These are phyloP conservation scores for Pyrenochaeta sp. DNA, from an alignment of 2,329 filamentous ascomycete genomes.

Conservation along the genomic window DNA sequence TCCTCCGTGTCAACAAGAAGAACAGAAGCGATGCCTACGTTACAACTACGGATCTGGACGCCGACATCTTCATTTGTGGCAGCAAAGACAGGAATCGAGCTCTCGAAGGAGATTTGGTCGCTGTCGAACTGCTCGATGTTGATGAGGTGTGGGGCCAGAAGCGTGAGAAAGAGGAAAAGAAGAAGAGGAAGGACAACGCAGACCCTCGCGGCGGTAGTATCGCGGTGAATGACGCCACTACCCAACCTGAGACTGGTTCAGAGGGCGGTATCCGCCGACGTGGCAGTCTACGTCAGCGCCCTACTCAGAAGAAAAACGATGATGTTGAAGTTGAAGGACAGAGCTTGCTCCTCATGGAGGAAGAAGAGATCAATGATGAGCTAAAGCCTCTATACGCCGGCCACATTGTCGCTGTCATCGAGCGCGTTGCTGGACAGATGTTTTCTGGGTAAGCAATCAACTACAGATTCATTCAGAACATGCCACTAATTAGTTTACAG, in stretches of 20 bases:
- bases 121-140: conserved; percentile 94
- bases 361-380: conserved; percentile 98
- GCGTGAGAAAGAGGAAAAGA: conserved; percentile 99
- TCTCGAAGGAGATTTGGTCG: conserved; percentile 93
- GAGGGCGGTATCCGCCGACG: conserved; percentile 91
- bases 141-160: conserved; percentile 99
- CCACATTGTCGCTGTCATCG: conserved; percentile 95
- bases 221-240: conserved; percentile 70
- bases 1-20: conserved; percentile 99
- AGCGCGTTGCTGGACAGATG: conserved; percentile 97
- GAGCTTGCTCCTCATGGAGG: conserved; percentile 93
- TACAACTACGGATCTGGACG: conserved; percentile 91
- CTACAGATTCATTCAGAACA: not conserved
- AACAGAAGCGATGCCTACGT: conserved; percentile 99
- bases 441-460: conserved; percentile 71
- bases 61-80: conserved; percentile 99
- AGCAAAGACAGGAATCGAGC: conserved; percentile 99
- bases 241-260: conserved; percentile 65
- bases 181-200: conserved; percentile 99
- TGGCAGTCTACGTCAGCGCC: conserved; percentile 93
- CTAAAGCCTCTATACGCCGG: conserved; percentile 97
- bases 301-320: conserved; percentile 99
- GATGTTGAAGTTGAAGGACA: conserved; percentile 99
- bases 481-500: conserved; percentile 48
- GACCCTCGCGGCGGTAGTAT: conserved; percentile 84